Evolutionary conservation across 345 rosid species (phyloP).

Genomic region (Populus ilicifolia): DNA sequence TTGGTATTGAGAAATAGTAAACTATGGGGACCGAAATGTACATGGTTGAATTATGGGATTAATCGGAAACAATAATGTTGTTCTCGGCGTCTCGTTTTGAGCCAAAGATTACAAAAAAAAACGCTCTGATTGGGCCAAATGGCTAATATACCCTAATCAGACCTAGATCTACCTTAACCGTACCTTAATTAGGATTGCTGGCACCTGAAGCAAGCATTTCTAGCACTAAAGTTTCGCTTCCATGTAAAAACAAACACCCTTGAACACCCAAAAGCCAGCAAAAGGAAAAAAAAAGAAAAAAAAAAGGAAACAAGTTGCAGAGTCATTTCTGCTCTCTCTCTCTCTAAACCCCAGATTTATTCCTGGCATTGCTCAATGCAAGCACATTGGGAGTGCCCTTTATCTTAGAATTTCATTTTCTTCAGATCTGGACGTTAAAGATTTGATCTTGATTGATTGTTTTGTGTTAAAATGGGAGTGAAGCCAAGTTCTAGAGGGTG

Average conservation of each 20-base stretch:
- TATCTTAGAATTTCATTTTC: background rate
- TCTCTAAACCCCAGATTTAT: background rate
- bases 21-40: background rate
- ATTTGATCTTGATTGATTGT: background rate
- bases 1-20: background rate
- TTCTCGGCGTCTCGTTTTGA: background rate
- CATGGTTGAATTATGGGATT: background rate
- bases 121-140: no score
- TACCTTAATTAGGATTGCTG: background rate
- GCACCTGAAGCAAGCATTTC: background rate
- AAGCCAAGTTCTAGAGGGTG: slow-evolving; percentile 58
- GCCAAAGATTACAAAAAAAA: background rate
- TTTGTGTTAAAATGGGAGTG: slow-evolving; percentile 44
- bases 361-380: background rate
- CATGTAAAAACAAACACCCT: background rate
- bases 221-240: background rate
- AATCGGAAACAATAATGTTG: background rate
- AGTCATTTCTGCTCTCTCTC: background rate
- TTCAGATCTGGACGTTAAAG: background rate
- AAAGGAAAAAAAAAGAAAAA: background rate
- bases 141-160: background rate
- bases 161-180: background rate
- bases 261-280: background rate
- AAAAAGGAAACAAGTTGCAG: background rate
- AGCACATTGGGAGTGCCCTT: background rate